Conservation (phyloP, 768 basidiomycete genomes). For the Rickenella mellea region DNA sequence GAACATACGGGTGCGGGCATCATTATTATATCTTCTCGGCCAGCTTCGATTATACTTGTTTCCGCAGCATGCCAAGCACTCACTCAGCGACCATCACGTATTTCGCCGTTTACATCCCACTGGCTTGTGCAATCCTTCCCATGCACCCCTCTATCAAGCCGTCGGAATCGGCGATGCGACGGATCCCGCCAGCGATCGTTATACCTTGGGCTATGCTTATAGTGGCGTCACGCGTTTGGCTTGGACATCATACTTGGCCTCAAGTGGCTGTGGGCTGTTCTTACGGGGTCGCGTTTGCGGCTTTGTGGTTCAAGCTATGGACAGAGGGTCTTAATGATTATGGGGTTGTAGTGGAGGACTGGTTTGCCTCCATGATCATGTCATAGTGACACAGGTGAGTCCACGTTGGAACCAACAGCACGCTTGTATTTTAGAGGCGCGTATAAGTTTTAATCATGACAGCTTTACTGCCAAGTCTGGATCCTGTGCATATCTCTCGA, state of each 20-base stretch:
- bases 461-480: constrained; percentile 9
- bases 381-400: too few species aligned
- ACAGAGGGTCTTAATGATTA: constrained; percentile 20
- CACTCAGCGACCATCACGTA: constrained; percentile 65
- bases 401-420: too few species aligned
- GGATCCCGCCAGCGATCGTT: constrained; percentile 34
- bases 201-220: constrained; percentile 49
- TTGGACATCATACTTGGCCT: constrained; percentile 66
- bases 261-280: constrained; percentile 55
- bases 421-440: too few species aligned
- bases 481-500: constrained; percentile 22
- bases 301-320: constrained; percentile 55
- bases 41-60: neutral
- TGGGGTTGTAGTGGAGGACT: constrained; percentile 13
- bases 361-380: constrained; percentile 1
- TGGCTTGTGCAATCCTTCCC: constrained; percentile 51
- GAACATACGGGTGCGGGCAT: constrained; percentile 59
- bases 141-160: constrained; percentile 49
- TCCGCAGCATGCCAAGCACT: constrained; percentile 70
- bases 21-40: neutral
- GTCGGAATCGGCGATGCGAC: constrained; percentile 25
- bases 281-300: constrained; percentile 46
- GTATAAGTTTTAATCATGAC: too few species aligned
- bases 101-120: constrained; percentile 48
- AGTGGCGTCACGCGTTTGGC: constrained; percentile 57